Percentiles rank a stretch among this genome's conserved stretches.
Conservation (phyloP, 2,329 filamentous ascomycete species). For the Nothophoma quercina region DNA sequence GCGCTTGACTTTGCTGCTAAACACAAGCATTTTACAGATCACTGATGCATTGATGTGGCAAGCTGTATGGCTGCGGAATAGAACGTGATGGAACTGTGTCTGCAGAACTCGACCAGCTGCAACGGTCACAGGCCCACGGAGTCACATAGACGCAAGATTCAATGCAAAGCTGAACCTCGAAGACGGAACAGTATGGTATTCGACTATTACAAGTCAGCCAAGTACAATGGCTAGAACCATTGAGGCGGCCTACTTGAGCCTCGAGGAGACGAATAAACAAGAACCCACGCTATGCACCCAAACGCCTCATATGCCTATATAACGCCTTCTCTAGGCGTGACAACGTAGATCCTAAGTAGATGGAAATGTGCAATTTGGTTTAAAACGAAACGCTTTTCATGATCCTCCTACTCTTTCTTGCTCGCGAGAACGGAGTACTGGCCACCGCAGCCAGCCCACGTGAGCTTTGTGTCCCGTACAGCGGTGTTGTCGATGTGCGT, state of each 20-base stretch:
- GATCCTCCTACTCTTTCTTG: conserved; percentile 31
- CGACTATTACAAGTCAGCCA: conserved; percentile 30
- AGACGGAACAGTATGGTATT: conserved; percentile 13
- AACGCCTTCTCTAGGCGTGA: conserved; percentile 1
- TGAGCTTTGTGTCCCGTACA: conserved; percentile 75
- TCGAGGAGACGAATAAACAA: conserved; percentile 11
- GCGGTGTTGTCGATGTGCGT: conserved; percentile 86
- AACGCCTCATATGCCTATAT: conserved; percentile 36
- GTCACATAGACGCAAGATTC: too few relatives aligned
- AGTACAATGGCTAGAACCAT: conserved; percentile 6
- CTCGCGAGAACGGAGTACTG: conserved; percentile 75
- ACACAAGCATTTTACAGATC: too few relatives aligned
- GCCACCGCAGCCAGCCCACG: conserved; percentile 84
- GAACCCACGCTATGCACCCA: conserved; percentile 21
- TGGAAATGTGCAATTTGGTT: conserved; percentile 17
- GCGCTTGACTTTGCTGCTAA: too few relatives aligned
- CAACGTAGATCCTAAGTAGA: conserved; percentile 13
- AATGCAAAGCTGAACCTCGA: neutral
- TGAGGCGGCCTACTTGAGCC: conserved; percentile 1
- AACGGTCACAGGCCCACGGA: too few relatives aligned
- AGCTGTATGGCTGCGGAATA: too few relatives aligned
- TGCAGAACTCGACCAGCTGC: neutral
- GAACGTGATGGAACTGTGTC: too few relatives aligned
- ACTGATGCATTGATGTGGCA: too few relatives aligned
- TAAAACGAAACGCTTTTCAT: neutral